These are phyloP conservation scores for Rhizoclosmatium sp. DNA, from an alignment of 192 early-diverging fungal species.

Conservation along the genomic window DNA sequence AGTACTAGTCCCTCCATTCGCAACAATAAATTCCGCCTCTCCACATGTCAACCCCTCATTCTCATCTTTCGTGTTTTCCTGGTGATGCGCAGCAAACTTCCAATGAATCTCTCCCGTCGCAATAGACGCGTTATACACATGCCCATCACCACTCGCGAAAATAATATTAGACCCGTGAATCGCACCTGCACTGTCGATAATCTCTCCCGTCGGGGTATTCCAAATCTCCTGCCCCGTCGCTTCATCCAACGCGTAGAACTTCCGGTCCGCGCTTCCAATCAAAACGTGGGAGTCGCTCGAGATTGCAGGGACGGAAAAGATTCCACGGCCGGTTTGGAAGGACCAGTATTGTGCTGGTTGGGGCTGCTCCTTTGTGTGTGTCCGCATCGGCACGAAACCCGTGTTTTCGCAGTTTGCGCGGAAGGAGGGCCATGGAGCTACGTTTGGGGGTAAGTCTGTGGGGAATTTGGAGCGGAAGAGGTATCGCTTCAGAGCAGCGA, in stretches of 20 bases:
- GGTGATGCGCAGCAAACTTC: slow-evolving; percentile 34
- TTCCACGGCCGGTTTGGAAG: slow-evolving; percentile 34
- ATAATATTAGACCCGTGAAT: slow-evolving; percentile 5
- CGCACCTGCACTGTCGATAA: slow-evolving; percentile 25
- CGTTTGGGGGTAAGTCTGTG: slow-evolving; percentile 4
- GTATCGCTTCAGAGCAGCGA: no score
- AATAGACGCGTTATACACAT: slow-evolving; percentile 30
- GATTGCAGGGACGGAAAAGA: slow-evolving; percentile 33
- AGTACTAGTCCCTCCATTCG: slow-evolving; percentile 20
- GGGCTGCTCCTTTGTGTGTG: background rate
- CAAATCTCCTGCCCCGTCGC: slow-evolving; percentile 9
- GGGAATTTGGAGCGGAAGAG: background rate
- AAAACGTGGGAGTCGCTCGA: background rate
- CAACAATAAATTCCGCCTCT: background rate
- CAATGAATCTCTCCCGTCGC: slow-evolving; percentile 6
- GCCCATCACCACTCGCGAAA: slow-evolving; percentile 33
- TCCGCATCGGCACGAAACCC: slow-evolving; percentile 15
- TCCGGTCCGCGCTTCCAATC: slow-evolving; percentile 26
- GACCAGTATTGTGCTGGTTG: slow-evolving; percentile 13
- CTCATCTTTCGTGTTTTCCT: slow-evolving; percentile 3
- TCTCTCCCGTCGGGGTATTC: slow-evolving; percentile 22
- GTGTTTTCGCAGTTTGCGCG: slow-evolving; percentile 33
- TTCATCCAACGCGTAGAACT: slow-evolving; percentile 31
- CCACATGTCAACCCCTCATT: slow-evolving; percentile 26
- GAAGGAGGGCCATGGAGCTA: slow-evolving; percentile 25